Conservation (phyloP, 2,329 filamentous ascomycete genomes). For the Apiospora phragmitis region DNA sequence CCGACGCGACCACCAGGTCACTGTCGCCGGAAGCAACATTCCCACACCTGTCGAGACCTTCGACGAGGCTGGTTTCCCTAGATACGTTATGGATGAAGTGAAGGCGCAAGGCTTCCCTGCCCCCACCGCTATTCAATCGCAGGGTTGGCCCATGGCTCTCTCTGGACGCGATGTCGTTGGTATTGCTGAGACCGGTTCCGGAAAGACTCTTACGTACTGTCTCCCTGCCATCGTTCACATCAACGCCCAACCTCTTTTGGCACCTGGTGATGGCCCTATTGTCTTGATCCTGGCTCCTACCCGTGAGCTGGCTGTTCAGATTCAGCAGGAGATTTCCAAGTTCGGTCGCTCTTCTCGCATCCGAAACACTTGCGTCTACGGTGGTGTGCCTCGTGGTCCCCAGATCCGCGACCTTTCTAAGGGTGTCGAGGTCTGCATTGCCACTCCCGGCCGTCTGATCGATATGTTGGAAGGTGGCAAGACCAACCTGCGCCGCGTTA, state of each 20-base stretch:
- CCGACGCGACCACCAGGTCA: conserved; percentile 81
- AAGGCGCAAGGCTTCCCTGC: conserved; percentile 95
- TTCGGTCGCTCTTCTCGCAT: conserved; percentile 98
- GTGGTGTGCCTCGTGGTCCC: conserved; percentile 95
- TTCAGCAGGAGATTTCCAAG: conserved; percentile 97
- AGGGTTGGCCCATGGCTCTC: conserved; percentile 98
- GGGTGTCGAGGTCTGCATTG: conserved; percentile 98
- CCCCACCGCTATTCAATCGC: conserved; percentile 94
- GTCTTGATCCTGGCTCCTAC: conserved; percentile 95
- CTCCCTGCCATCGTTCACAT: conserved; percentile 98
- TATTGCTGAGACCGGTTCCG: conserved; percentile 98
- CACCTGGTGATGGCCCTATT: conserved; percentile 93
- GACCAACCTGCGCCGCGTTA: conserved; percentile 96
- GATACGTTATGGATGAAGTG: conserved; percentile 97
- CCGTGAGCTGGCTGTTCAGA: conserved; percentile 96
- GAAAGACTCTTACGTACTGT: conserved; percentile 98
- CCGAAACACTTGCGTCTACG: conserved; percentile 98
- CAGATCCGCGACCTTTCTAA: conserved; percentile 94
- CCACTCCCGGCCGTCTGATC: conserved; percentile 94
- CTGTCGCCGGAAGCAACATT: conserved; percentile 75
- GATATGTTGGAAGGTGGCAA: conserved; percentile 98
- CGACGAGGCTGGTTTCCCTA: conserved; percentile 95
- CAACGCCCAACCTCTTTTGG: conserved; percentile 95
- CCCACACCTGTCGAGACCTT: conserved; percentile 96
- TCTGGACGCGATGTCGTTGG: conserved; percentile 97